phyloP scores from a whole-genome alignment of 495 filamentous ascomycete species.

The Trichoderma erinaceum region DNA sequence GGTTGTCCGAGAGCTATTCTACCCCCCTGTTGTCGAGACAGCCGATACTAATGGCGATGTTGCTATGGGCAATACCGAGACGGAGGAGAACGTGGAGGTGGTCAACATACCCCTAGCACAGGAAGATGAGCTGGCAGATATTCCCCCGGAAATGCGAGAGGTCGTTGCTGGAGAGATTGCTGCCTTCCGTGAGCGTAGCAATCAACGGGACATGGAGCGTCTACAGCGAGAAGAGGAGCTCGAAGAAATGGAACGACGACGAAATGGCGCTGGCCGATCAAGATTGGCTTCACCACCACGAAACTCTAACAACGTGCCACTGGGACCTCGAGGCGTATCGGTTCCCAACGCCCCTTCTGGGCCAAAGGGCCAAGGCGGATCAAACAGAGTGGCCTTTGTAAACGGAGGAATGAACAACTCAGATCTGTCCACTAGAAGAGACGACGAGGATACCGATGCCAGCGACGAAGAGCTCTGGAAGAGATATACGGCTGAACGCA shows the following conservation, averaged over 20 bases:
- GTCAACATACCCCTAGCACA: slow-evolving; percentile 84
- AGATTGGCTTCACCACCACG: slow-evolving; percentile 69
- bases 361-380: slow-evolving; percentile 64
- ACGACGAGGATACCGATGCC: slow-evolving; percentile 85
- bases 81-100: slow-evolving; percentile 65
- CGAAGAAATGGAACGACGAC: slow-evolving; percentile 74
- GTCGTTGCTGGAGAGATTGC: slow-evolving; percentile 92
- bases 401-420: slow-evolving; percentile 69
- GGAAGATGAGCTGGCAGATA: slow-evolving; percentile 93
- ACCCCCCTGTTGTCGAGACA: slow-evolving; percentile 54
- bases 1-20: slow-evolving; percentile 63
- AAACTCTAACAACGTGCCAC: slow-evolving; percentile 74
- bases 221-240: slow-evolving; percentile 83
- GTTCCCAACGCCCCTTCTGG: slow-evolving; percentile 70
- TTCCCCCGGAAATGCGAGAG: slow-evolving; percentile 94
- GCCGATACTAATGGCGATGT: slow-evolving; percentile 58
- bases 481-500: slow-evolving; percentile 61
- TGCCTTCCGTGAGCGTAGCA: slow-evolving; percentile 87
- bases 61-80: slow-evolving; percentile 59
- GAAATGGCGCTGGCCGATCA: slow-evolving; percentile 56
- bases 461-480: slow-evolving; percentile 81
- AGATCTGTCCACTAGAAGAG: slow-evolving; percentile 49
- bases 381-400: slow-evolving; percentile 67
- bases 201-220: slow-evolving; percentile 79
- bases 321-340: slow-evolving; percentile 68